Evolutionary conservation across 805 yeast genomes (phyloP), one percentile per base, ranked within the genome.

Genomic region (Starmerella potacharoeniae): DNA sequence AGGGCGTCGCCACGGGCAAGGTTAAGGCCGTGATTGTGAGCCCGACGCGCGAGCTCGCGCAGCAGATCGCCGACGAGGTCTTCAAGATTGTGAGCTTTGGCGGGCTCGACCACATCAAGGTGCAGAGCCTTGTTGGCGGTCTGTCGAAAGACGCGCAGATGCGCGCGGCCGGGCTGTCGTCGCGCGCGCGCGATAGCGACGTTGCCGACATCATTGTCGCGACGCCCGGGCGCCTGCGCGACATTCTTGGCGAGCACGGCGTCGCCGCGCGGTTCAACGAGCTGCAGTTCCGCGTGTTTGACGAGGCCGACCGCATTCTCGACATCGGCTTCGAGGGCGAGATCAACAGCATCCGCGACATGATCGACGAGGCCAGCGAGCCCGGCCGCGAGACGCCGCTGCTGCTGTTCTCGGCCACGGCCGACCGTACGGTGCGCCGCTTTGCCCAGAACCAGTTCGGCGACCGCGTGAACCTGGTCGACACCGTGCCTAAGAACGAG

Each of bases 41-140:
- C 3, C 97, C 97, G 48, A 89, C 96, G 6, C 80, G 97, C 73
- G 96, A 90, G 71, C 76, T 89, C 62, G 96, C 96, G 13, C 75
- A 79, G 62, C 96, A 89, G 69, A 86, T 85, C 58, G 79, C 81
- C 62, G 76, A 76, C 51, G 90, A 88, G 59, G 73, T 84, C 56
- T 69, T 71, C 41, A 77, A 78, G 60, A 73, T 72, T 41, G 68
- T 73, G 54, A 60, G 65, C n/a, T 65, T 53, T 35, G 72, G 49
- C 30, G 69, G 69, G 17, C 55, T 69, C 49, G 39, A 57, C 43
- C 40, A 55, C 30, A 68, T 75, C 49, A 66, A 68, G 33, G 73
- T 81, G 43, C 75, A 72, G 42, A 73, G 83, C 54, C 71, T 84
- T 54, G 85, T 84, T 53, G 95, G 95, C 56, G 90, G 91, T 55